Base-by-base conservation (phyloP, 441 rosid species). In the Biscutella laevigata region DNA sequence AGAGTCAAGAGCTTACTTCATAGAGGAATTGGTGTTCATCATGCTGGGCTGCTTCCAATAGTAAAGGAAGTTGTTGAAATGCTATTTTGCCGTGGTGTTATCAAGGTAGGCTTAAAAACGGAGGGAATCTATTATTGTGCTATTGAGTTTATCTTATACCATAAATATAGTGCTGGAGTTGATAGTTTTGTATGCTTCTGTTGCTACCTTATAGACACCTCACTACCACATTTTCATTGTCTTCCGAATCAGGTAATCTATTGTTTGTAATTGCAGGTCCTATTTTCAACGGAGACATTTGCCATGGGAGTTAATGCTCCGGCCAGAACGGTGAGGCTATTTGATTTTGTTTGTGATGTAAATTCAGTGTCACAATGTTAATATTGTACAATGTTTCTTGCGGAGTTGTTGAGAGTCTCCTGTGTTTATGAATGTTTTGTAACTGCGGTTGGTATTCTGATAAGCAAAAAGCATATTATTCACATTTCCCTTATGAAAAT, bases 221-320 rank as follows among this genome's bases (percentile, higher is more conserved):
- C 9, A 15, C 20, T 42, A 44, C 53, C 41, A 42, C n/a, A 6
- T 45, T 21, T 57, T 10, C 6, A 4, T 33, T 47, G 9, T 33
- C 27, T 11, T 53, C 7, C 0, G 5, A 36, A 20, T 32, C 16
- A 28, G 40, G 51, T 25, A 29, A 52, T 36, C 16, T 13, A 3
- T 59, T 55, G n/a, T 46, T 28, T 46, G 15, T 62, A 29, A 53
- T 74, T 69, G 26, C 60, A 92, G 99, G 88, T 92, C 41, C 67
- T 92, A 61, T 92, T 92, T 77, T 88, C 99, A 54, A 88, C 99
- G 1, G 99, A 92, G 78, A 92, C 97, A 69, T 92, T 88, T 75
- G 97, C 99, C 27, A 92, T 92, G 99, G 99, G 99, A 50, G 99
- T 92, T 41, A 92, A 92, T 67, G 97, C 99, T 59, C 99, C 99